These are phyloP conservation scores for Trifolium subterraneum DNA, from an alignment of 306 rosid species.

Conservation along the genomic window DNA sequence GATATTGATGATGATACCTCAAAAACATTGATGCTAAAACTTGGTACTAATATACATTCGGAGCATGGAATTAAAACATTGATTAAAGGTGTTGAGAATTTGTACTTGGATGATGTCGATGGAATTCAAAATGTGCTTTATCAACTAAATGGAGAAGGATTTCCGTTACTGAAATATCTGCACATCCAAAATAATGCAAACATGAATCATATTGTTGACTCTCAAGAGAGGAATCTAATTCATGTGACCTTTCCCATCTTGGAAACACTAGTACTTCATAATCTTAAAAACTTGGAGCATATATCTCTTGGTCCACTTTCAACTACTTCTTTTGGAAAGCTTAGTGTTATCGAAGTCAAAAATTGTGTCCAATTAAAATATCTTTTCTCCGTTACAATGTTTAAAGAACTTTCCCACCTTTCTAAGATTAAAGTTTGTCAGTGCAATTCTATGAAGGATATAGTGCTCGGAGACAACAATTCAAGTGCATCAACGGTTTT, in stretches of 20 bases:
- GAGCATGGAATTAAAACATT: not conserved
- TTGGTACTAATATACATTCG: not conserved
- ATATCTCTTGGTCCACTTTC: not conserved
- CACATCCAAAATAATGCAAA: constrained; percentile 14
- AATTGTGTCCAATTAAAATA: constrained; percentile 1
- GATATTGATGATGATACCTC: not conserved
- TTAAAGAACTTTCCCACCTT: not conserved
- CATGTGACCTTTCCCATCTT: not conserved
- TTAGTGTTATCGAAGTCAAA: constrained; percentile 5
- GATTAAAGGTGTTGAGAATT: not conserved
- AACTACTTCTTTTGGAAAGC: not conserved
- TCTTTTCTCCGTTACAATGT: constrained; percentile 10
- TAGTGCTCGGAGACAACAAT: not conserved
- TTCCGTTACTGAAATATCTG: not conserved
- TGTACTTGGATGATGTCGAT: constrained; percentile 15
- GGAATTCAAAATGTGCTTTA: constrained; percentile 21
- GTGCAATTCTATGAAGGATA: not conserved
- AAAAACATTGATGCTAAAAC: constrained; percentile 18
- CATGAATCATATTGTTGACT: constrained; percentile 3
- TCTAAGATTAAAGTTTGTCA: constrained; percentile 14
- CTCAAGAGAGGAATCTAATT: not conserved
- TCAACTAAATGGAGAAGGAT: not conserved
- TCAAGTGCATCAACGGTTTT: not conserved
- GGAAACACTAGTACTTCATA: not conserved
- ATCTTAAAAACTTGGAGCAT: constrained; percentile 2